Evolutionary conservation across 805 yeast species (phyloP).

Genomic region (Suhomyces sp.): DNA sequence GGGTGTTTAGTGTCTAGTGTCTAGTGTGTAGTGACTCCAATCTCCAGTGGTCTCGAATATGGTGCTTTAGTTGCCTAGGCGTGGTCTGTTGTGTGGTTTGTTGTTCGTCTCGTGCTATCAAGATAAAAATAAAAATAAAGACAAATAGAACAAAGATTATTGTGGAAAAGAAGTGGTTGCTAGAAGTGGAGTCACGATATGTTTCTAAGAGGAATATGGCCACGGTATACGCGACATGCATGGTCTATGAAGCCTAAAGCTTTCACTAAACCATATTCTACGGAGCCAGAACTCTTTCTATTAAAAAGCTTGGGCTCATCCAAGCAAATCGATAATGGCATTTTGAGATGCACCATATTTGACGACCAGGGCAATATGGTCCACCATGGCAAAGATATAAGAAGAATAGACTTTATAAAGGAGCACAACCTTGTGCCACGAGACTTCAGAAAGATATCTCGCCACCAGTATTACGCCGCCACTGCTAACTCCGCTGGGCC

Average conservation of each 20-base stretch:
- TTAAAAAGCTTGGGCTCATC: conserved; percentile 18
- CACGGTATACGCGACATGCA: not conserved
- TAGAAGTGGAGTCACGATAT: not conserved
- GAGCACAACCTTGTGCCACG: conserved; percentile 50
- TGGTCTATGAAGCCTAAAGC: not conserved
- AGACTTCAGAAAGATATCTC: conserved; percentile 54
- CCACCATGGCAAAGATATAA: conserved; percentile 44
- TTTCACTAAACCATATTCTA: not conserved
- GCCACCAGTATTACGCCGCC: conserved; percentile 16
- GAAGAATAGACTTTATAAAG: conserved; percentile 41
- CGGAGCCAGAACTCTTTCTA: conserved; percentile 15
- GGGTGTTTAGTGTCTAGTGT: not conserved
- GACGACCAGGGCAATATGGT: conserved; percentile 43
- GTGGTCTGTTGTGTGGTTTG: not conserved
- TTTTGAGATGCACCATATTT: conserved; percentile 49
- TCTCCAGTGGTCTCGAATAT: not conserved
- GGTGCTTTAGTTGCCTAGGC: not conserved
- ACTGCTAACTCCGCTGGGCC: not conserved
- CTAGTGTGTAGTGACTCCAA: not conserved
- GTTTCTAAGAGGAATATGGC: not conserved
- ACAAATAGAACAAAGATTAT: not conserved
- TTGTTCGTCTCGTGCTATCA: not conserved
- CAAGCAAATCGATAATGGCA: conserved; percentile 25
- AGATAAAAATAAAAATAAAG: not conserved
- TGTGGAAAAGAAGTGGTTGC: not conserved